Evolutionary conservation across 1,139 yeast genomes (phyloP), one percentile per base, ranked within the genome.

Genomic region (Nakaseomyces uthaithaninus): DNA sequence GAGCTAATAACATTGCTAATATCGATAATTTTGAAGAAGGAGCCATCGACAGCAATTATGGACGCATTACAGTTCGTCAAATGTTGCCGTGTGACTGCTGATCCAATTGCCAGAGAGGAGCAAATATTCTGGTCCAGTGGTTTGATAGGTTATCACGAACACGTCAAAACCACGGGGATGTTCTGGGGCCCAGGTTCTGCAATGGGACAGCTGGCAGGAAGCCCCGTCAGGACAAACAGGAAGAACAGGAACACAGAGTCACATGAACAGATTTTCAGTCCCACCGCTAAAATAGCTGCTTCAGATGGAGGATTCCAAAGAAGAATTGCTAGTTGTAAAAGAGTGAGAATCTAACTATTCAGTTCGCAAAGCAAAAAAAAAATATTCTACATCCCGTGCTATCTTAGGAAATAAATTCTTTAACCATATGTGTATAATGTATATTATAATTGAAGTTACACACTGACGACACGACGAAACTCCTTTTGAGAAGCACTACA

Each of bases 61-160:
- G 61, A 59, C 17, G 61, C 60, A 3, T 49, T 57, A 25, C 51
- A 48, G 30, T 56, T 55, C 31, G 42, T 59, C 17, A 56, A 54
- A 36, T 52, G 51, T 9, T 39, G 56, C 24, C 50, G 56, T 40
- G 16, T 15, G 19, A 54, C 54, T 16, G 43, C 53, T 1, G 49
- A 48, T 8, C 38, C 42, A 10, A 47, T 44, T 16, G 27, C 47
- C 14, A 45, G 43, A 14, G 52, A 48, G 10, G 60, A 55, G 17
- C 44, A 45, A 16, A 43, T 54, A 4, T 50, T 48, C 31, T 52
- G 59, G 52, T 51, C 51, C 40, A 44, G 51, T 27, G 56, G 57
- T 1, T 42, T 55, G 15, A 42, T 52, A 4, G 52, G 46, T n/a
- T 57, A 52, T 27, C 53, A 50, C 30, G 62, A 57, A 41, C 42